A percentile compares a stretch with the other conserved stretches of the same genome.
These are phyloP conservation scores for Aureobasidium sp. DNA, from an alignment of 2,329 filamentous ascomycete genomes.

Conservation along the genomic window DNA sequence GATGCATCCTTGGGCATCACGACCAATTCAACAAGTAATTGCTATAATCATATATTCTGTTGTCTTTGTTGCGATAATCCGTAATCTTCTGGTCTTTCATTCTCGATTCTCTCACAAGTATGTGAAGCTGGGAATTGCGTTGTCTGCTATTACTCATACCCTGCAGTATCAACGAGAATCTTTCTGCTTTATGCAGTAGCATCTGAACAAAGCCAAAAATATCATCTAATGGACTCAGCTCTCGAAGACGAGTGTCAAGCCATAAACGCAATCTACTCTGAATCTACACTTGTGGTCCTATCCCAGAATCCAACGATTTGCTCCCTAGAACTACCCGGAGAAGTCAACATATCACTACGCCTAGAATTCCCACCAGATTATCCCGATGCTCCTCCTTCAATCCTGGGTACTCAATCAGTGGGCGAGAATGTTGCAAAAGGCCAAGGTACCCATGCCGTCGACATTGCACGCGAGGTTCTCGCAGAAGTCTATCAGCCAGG, in stretches of 20 bases:
- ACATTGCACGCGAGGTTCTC: constrained; percentile 59
- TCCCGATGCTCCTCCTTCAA: constrained; percentile 61
- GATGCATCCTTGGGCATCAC: neutral
- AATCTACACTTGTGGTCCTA: constrained; percentile 46
- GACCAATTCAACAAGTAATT: neutral
- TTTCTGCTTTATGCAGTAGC: neutral
- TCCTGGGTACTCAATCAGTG: constrained; percentile 72
- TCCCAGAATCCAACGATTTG: constrained; percentile 32
- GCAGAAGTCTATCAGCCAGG: constrained; percentile 61
- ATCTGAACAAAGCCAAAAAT: neutral
- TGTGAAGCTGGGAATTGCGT: neutral
- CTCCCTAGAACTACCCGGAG: constrained; percentile 59
- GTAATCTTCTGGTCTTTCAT: no score
- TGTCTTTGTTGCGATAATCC: neutral
- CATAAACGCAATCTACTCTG: constrained; percentile 77
- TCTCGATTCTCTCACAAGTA: neutral
- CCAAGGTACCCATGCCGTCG: constrained; percentile 62
- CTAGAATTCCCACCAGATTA: constrained; percentile 67
- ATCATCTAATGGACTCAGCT: constrained; percentile 11
- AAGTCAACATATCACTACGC: constrained; percentile 44
- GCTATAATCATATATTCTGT: neutral
- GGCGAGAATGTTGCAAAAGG: constrained; percentile 59
- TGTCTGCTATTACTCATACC: neutral
- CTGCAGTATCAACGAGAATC: neutral
- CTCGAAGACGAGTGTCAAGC: constrained; percentile 68